Percentiles rank a stretch among this genome's conserved stretches.
Evolutionary conservation across 768 basidiomycete genomes (phyloP).

Genomic region (Roridomyces roridus): DNA sequence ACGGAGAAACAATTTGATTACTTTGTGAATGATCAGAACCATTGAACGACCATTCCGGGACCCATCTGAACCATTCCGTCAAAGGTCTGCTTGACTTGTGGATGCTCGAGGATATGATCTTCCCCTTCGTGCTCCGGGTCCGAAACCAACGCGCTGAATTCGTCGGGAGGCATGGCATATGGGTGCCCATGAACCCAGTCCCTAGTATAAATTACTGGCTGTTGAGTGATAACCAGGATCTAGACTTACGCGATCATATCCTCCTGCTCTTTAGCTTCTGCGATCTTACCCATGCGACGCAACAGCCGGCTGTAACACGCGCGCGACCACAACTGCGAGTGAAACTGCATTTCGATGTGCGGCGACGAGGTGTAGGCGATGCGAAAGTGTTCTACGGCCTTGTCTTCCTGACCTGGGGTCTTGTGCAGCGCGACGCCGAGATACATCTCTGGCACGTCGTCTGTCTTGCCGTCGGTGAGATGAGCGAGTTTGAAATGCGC

Average conservation of each 20-base stretch:
- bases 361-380: slow-evolving; percentile 3
- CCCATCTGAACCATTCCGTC: background rate
- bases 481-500: background rate
- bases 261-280: slow-evolving; percentile 10
- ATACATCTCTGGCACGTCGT: slow-evolving; percentile 9
- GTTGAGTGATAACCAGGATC: background rate
- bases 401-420: slow-evolving; percentile 5
- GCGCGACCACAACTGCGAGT: slow-evolving; percentile 12
- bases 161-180: slow-evolving; percentile 8
- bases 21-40: no score
- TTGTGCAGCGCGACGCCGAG: slow-evolving; percentile 15
- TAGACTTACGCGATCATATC: background rate
- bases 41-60: background rate
- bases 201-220: background rate
- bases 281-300: slow-evolving; percentile 3
- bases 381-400: slow-evolving; percentile 3
- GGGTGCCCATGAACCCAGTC: slow-evolving; percentile 7
- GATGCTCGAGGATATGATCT: background rate
- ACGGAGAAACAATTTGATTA: no score
- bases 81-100: background rate
- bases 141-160: background rate
- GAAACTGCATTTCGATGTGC: slow-evolving; percentile 1
- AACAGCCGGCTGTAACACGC: slow-evolving; percentile 16
- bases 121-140: slow-evolving; percentile 11
- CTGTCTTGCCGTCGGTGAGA: background rate